Evolutionary conservation across 345 rosid species (phyloP).

Genomic region (Garcia nutans): DNA sequence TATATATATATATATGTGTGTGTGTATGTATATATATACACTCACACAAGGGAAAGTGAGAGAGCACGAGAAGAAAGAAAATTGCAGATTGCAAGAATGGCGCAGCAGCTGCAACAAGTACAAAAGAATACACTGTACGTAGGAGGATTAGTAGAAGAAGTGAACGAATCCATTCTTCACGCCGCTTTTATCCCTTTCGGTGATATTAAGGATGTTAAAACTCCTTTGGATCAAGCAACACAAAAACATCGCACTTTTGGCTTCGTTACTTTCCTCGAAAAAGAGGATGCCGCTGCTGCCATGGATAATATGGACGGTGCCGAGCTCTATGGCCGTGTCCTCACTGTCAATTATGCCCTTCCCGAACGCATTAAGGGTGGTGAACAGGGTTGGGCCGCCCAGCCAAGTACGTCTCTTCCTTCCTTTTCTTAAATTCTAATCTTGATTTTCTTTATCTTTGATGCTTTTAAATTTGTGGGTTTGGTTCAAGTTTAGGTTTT

Average conservation of each 20-base stretch:
- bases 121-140: constrained; percentile 98
- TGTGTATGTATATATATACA: no score
- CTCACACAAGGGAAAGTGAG: no score
- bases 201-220: constrained; percentile 94
- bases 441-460: background rate
- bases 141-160: constrained; percentile 96
- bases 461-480: background rate
- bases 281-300: constrained; percentile 84
- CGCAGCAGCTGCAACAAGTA: constrained; percentile 35
- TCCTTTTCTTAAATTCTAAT: background rate
- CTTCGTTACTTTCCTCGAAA: constrained; percentile 89
- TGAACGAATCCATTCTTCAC: constrained; percentile 88
- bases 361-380: constrained; percentile 98
- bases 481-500: background rate
- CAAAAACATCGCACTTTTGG: constrained; percentile 98
- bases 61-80: background rate
- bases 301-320: constrained; percentile 99
- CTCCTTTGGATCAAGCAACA: constrained; percentile 94
- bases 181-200: constrained; percentile 96
- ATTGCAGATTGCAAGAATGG: background rate
- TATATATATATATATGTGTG: no score
- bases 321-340: constrained; percentile 96
- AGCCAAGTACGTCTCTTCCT: constrained; percentile 58
- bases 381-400: constrained; percentile 99
- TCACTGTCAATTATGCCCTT: constrained; percentile 93